Percentiles rank a stretch among this genome's conserved stretches.
These are phyloP conservation scores for Penicillium sp. DNA, from an alignment of 2,329 filamentous ascomycete genomes.

Conservation along the genomic window DNA sequence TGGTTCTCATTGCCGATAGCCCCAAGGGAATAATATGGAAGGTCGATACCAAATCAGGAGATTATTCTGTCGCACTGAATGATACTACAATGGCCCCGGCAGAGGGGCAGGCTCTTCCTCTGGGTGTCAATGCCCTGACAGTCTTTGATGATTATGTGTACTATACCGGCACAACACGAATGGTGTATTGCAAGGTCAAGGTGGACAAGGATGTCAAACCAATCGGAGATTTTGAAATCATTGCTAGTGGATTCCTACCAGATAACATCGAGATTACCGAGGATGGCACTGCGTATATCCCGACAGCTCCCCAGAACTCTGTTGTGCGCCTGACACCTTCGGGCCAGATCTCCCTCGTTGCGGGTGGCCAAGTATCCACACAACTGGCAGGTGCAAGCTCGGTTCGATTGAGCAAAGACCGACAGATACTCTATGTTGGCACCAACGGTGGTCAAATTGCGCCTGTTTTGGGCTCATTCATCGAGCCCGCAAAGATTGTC, in stretches of 20 bases:
- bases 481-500: conserved; percentile 24
- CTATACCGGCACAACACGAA: conserved; percentile 25
- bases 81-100: conserved; percentile 25
- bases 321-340: conserved; percentile 24
- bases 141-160: conserved; percentile 21
- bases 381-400: conserved; percentile 25
- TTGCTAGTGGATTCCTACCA: conserved; percentile 25
- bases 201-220: conserved; percentile 19
- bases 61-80: conserved; percentile 22
- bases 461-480: conserved; percentile 25
- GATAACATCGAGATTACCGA: conserved; percentile 23
- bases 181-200: conserved; percentile 25
- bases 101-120: conserved; percentile 18
- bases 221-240: conserved; percentile 22
- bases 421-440: conserved; percentile 24
- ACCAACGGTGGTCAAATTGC: conserved; percentile 27
- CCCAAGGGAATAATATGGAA: conserved; percentile 24
- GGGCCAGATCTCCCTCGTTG: conserved; percentile 24
- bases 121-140: conserved; percentile 24
- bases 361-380: conserved; percentile 24
- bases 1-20: conserved; percentile 25
- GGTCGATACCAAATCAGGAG: conserved; percentile 18
- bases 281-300: conserved; percentile 24
- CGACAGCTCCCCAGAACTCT: conserved; percentile 27
- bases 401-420: conserved; percentile 16